Conservation (phyloP, 129 eudicot genomes). For the Oenanthe sinensis region DNA sequence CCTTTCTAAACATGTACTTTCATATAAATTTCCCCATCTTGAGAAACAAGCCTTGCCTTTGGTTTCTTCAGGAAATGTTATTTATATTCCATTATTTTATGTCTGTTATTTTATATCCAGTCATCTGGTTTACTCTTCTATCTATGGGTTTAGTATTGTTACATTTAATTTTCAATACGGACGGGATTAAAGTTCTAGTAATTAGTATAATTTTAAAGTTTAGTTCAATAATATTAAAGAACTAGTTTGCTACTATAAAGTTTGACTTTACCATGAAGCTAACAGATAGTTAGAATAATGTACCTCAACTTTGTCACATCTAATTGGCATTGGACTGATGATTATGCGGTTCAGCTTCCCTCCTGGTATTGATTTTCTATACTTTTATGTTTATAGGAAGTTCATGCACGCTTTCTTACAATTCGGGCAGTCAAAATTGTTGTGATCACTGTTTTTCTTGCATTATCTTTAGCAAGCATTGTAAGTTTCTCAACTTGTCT, state of each 20-base stretch:
- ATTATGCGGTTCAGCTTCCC: not conserved
- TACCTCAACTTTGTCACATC: not conserved
- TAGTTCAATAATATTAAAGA: not conserved
- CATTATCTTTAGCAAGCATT: constrained; percentile 50
- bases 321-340: not conserved
- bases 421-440: constrained; percentile 39
- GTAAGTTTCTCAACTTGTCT: constrained; percentile 28
- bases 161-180: not conserved
- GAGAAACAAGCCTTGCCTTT: not conserved
- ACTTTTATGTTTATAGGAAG: constrained; percentile 26
- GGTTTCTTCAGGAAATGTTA: not conserved
- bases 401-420: constrained; percentile 50
- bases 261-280: not conserved
- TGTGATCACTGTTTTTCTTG: constrained; percentile 38
- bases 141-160: not conserved
- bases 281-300: not conserved
- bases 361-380: not conserved
- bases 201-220: not conserved
- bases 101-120: not conserved
- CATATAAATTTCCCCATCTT: not conserved
- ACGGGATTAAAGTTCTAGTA: not conserved
- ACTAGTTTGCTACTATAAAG: not conserved
- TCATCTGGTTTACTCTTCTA: not conserved
- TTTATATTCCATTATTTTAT: not conserved
- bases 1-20: not conserved